Conservation (phyloP, 2,329 filamentous ascomycete genomes). For the Seiridium unicorne region DNA sequence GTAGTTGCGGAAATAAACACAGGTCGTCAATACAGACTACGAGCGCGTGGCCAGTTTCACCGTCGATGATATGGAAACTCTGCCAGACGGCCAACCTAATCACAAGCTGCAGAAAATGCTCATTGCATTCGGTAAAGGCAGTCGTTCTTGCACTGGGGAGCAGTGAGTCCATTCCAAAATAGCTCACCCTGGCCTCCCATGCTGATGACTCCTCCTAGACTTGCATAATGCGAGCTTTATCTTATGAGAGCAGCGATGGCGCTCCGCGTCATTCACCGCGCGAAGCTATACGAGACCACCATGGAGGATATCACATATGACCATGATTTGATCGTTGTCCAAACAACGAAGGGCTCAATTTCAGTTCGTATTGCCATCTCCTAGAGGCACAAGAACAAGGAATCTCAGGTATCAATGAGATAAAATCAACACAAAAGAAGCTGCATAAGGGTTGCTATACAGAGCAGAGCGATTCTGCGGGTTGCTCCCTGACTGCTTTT, state of each 20-base stretch:
- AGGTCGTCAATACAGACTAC: conserved; percentile 1
- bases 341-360: conserved; percentile 6
- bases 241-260: conserved; percentile 17
- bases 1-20: too few species aligned
- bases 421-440: too few species aligned
- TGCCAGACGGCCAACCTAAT: not conserved
- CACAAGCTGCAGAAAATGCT: conserved; percentile 13
- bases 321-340: conserved; percentile 21
- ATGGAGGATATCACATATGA: conserved; percentile 24
- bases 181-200: not conserved
- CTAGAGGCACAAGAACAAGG: too few species aligned
- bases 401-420: too few species aligned
- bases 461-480: too few species aligned
- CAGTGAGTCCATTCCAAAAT: conserved; percentile 17
- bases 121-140: conserved; percentile 20
- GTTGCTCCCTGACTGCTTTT: too few species aligned
- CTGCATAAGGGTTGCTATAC: too few species aligned
- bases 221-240: conserved; percentile 23
- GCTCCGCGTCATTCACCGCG: conserved; percentile 21
- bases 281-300: conserved; percentile 19
- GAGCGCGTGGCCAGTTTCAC: not conserved
- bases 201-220: conserved; percentile 9
- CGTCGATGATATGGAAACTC: too few species aligned
- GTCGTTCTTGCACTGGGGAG: conserved; percentile 20
- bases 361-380: not conserved